These are phyloP conservation scores for Sophora flavescens DNA, from an alignment of 306 rosid genomes.

Conservation along the genomic window DNA sequence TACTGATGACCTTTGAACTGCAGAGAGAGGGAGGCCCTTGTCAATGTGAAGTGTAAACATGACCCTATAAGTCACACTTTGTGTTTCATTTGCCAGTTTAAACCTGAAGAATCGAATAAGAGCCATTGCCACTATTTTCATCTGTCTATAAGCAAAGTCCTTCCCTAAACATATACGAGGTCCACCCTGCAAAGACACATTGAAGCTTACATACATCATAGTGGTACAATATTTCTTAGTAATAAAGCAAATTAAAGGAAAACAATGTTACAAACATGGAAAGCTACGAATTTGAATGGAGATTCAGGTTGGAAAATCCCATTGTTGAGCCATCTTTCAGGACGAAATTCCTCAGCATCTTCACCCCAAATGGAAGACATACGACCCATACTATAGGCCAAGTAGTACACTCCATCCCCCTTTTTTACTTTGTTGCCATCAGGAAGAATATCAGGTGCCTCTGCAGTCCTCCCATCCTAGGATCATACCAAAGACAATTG, in stretches of 20 bases:
- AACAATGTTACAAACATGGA: conserved; percentile 65
- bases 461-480: conserved; percentile 73
- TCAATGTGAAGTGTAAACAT: conserved; percentile 85
- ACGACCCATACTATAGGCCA: conserved; percentile 80
- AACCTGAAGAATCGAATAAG: conserved; percentile 68
- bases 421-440: conserved; percentile 68
- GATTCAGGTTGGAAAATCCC: conserved; percentile 70
- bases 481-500: conserved; percentile 22
- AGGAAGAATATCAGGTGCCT: conserved; percentile 67
- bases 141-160: conserved; percentile 82
- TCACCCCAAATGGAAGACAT: conserved; percentile 82
- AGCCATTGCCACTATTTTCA: conserved; percentile 72
- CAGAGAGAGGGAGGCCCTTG: conserved; percentile 68
- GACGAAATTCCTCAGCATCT: conserved; percentile 68
- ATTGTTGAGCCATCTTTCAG: conserved; percentile 77
- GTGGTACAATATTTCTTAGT: background rate
- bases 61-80: conserved; percentile 59
- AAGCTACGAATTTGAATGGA: conserved; percentile 80
- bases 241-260: background rate
- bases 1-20: conserved; percentile 55
- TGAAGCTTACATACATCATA: background rate
- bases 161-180: conserved; percentile 79
- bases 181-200: conserved; percentile 62
- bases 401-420: conserved; percentile 72
- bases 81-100: conserved; percentile 58